These are phyloP conservation scores for Colletotrichum lupini DNA, from an alignment of 2,329 filamentous ascomycete species.

Conservation along the genomic window DNA sequence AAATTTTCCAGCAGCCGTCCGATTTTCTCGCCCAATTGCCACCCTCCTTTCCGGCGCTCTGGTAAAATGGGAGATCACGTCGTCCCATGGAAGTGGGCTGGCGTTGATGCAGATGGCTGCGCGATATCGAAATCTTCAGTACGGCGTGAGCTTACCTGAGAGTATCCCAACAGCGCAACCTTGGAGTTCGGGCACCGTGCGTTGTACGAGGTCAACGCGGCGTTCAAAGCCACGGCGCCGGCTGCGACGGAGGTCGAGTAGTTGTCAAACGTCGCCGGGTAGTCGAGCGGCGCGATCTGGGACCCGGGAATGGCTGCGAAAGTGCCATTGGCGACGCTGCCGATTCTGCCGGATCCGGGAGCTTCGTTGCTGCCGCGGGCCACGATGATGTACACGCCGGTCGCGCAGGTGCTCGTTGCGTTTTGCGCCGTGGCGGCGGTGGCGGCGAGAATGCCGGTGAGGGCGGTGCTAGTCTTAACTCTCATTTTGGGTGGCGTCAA, in stretches of 20 bases:
- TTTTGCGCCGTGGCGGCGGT: conserved; percentile 39
- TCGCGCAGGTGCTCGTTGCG: conserved; percentile 42
- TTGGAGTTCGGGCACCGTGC: conserved; percentile 50
- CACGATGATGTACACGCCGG: conserved; percentile 53
- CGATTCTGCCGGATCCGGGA: conserved; percentile 47
- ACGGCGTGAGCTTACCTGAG: conserved; percentile 45
- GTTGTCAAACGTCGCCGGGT: conserved; percentile 48
- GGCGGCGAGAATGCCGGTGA: conserved; percentile 40
- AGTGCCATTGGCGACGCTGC: conserved; percentile 46
- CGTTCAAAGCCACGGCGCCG: conserved; percentile 46
- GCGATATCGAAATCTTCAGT: neutral
- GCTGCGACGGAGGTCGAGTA: conserved; percentile 50
- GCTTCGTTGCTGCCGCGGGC: conserved; percentile 51
- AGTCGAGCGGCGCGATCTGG: conserved; percentile 47
- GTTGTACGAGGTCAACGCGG: conserved; percentile 46
- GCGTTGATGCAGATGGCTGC: neutral
- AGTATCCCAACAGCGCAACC: conserved; percentile 55
- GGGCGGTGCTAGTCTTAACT: conserved; percentile 6
- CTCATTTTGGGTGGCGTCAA: conserved; percentile 12
- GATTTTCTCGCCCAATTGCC: neutral
- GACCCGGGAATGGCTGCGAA: conserved; percentile 47
- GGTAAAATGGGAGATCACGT: neutral
- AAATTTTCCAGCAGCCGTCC: neutral
- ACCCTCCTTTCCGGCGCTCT: neutral
- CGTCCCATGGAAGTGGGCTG: neutral